Conservation (phyloP, 495 filamentous ascomycete genomes). For the Daldinia decipiens region DNA sequence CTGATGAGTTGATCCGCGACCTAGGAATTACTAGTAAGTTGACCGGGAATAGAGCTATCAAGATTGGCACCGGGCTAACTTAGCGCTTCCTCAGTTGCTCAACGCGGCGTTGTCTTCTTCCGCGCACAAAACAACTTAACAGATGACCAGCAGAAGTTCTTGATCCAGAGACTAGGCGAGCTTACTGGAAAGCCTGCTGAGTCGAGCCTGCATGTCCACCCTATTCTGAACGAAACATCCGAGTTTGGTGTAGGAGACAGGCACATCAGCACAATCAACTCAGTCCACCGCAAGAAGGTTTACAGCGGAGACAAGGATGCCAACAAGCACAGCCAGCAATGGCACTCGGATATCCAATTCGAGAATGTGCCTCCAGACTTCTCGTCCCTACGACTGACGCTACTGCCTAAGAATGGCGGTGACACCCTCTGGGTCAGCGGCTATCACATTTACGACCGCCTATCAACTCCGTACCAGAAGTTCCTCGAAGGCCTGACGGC, state of each 20-base stretch:
- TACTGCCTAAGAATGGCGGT: constrained; percentile 66
- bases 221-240: constrained; percentile 69
- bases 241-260: constrained; percentile 70
- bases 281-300: constrained; percentile 64
- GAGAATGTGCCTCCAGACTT: constrained; percentile 74
- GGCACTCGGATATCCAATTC: constrained; percentile 75
- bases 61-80: not conserved
- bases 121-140: constrained; percentile 69
- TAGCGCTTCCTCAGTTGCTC: constrained; percentile 65
- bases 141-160: constrained; percentile 65
- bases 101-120: constrained; percentile 83
- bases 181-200: constrained; percentile 70
- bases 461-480: not conserved
- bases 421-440: not conserved
- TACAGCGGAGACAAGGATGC: constrained; percentile 49
- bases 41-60: not conserved
- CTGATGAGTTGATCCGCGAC: not conserved
- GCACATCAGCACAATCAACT: constrained; percentile 77
- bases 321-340: constrained; percentile 50
- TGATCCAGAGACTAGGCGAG: constrained; percentile 70
- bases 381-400: constrained; percentile 65
- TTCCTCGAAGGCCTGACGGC: not conserved
- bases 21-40: not conserved
- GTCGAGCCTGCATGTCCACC: constrained; percentile 76
- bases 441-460: not conserved